These are phyloP conservation scores for Oryza glaberrima DNA, from an alignment of 176 grass and related monocot species.

Conservation along the genomic window DNA sequence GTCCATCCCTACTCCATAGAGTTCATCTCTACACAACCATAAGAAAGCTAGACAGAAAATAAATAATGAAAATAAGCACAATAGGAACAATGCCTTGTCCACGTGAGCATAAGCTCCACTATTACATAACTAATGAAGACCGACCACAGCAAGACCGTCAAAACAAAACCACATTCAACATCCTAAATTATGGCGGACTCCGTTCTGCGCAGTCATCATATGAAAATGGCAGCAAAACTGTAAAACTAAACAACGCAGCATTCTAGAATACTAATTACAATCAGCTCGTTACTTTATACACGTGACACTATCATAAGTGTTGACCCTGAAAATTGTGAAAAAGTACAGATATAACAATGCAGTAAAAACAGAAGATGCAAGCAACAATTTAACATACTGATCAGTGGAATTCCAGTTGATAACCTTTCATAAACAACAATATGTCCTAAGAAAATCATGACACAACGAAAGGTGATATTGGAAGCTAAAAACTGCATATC, in stretches of 20 bases:
- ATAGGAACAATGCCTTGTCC: slow-evolving; percentile 1
- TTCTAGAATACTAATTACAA: not conserved
- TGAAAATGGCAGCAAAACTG: not conserved
- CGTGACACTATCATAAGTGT: not conserved
- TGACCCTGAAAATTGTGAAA: slow-evolving; percentile 13
- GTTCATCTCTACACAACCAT: not conserved
- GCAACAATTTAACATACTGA: slow-evolving; percentile 12
- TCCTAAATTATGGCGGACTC: not conserved
- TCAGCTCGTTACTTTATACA: not conserved
- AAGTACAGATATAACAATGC: not conserved
- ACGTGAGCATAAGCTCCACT: not conserved
- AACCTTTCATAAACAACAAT: slow-evolving; percentile 9
- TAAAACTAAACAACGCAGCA: not conserved
- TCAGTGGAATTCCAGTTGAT: not conserved
- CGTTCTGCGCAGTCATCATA: not conserved
- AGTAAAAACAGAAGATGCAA: slow-evolving; percentile 6
- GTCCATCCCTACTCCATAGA: not conserved
- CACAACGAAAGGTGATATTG: not conserved
- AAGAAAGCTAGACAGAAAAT: not conserved
- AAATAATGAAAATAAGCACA: slow-evolving; percentile 1
- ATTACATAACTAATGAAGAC: not conserved
- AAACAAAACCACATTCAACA: not conserved
- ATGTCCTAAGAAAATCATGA: slow-evolving; percentile 12
- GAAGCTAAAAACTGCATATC: not conserved
- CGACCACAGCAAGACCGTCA: not conserved